Base-by-base conservation (phyloP, 192 early-diverging fungal genomes). In the Entomortierella beljakovae region DNA sequence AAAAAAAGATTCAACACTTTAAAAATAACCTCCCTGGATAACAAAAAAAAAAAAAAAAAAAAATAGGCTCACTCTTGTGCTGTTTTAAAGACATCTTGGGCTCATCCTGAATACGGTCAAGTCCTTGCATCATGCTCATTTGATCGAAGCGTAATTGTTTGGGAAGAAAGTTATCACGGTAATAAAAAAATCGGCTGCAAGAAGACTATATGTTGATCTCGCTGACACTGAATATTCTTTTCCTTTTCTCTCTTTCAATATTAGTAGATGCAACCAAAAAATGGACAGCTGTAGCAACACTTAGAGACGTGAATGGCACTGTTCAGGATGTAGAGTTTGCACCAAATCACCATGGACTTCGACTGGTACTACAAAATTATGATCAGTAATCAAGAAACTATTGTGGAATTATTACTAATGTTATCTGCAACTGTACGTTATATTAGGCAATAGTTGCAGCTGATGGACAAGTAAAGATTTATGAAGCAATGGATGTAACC, bases 91-190 rank as follows among this genome's bases (percentile, higher is more conserved):
- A 90, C 94, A n/a, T 85, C 88, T 52, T 99, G 95, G 94, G 93
- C 94, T n/a, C 94, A 96, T 85, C 96, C 97, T n/a, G 97, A 98
- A 75, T 98, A 92, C 83, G 96, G 96, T 4, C 92, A 94, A 69
- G 84, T 98, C 9, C 81, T 99, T 48, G 96, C 96, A 2, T 91
- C 91, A 16, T 96, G 95, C 64, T 96, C 95, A 48, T 94, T 97
- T 71, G 97, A 99, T 80, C 87, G 95, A 46, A 92, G 90, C 11
- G 92, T 97, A 18, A 89, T 89, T 68, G 92, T 99, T 33, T 99
- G 96, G 96, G 94, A 97, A 68, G 96, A 99, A 82, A 88, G 83
- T 57, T 90, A 92, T 52, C 81, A 86, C 80, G 90, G 87, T 92
- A 65, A 54, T 31, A 6, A 23, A 52, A 7, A 43, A 18, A 18